Percentiles rank a stretch among this genome's conserved stretches.
phyloP scores from a whole-genome alignment of 78 protist genomes.

The Goniomonas avonlea region DNA sequence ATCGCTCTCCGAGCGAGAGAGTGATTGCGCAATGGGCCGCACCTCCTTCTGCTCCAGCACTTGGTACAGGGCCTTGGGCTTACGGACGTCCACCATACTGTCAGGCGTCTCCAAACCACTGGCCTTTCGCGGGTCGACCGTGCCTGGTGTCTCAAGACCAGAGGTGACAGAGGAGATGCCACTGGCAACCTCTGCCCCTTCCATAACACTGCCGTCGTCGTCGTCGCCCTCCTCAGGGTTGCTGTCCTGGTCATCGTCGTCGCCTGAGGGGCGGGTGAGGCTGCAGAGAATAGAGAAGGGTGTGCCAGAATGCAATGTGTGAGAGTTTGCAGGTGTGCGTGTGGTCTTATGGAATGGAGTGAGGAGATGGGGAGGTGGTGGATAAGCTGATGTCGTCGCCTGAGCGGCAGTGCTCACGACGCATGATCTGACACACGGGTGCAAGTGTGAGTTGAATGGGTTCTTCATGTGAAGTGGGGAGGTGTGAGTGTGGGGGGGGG shows the following conservation, averaged over 20 bases:
- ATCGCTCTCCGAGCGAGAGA: too few species aligned
- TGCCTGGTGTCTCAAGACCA: neutral
- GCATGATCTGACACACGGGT: neutral
- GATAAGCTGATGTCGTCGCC: neutral
- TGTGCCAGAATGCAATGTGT: too few species aligned
- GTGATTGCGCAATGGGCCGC: too few species aligned
- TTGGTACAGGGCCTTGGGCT: neutral
- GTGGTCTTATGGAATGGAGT: neutral
- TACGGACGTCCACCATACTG: neutral
- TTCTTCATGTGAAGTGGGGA: neutral
- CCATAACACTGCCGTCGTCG: too few species aligned
- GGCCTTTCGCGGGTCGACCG: neutral
- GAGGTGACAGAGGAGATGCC: neutral
- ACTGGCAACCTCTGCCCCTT: neutral
- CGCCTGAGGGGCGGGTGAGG: neutral
- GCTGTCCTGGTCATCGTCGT: neutral
- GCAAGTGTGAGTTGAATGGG: neutral
- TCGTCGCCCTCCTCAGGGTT: too few species aligned
- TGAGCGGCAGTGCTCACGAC: neutral
- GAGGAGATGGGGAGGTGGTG: neutral
- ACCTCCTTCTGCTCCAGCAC: slow-evolving; percentile 24
- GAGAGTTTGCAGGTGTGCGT: too few species aligned
- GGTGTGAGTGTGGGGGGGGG: neutral
- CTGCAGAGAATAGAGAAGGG: neutral
- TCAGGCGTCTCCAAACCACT: slow-evolving; percentile 24